Percentiles rank a stretch among this genome's conserved stretches.
Conservation (phyloP, 495 filamentous ascomycete species). For the Lichina pygmaea region DNA sequence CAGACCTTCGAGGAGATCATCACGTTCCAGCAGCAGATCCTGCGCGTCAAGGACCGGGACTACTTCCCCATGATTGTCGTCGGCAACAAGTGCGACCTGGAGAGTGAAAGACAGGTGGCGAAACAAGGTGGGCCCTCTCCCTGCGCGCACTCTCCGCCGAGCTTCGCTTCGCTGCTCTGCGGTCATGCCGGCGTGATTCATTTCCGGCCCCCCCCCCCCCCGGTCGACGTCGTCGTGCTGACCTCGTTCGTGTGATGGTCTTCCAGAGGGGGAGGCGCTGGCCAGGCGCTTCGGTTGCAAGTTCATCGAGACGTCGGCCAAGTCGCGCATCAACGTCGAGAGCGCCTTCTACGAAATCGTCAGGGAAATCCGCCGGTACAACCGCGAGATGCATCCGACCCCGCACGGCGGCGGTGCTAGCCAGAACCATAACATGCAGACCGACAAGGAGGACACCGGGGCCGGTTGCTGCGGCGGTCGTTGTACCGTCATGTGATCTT, state of each 20-base stretch:
- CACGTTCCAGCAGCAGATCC: constrained; percentile 95
- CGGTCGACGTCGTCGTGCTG: neutral
- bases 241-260: neutral
- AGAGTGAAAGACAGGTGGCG: constrained; percentile 67
- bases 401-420: neutral
- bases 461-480: neutral
- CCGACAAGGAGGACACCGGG: neutral
- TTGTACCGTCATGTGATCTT: neutral
- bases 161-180: too few species aligned
- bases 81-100: constrained; percentile 98
- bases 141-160: neutral
- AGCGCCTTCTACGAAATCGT: constrained; percentile 96
- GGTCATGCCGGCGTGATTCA: too few species aligned
- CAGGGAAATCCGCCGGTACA: constrained; percentile 87
- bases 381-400: constrained; percentile 71
- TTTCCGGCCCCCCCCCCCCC: neutral
- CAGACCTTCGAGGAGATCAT: constrained; percentile 96
- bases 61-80: constrained; percentile 98
- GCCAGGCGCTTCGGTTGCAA: constrained; percentile 77
- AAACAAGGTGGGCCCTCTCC: constrained; percentile 44
- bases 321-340: constrained; percentile 93
- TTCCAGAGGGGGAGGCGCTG: constrained; percentile 64
- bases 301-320: constrained; percentile 97
- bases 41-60: constrained; percentile 96
- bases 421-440: neutral